Evolutionary conservation across 2,329 filamentous ascomycete genomes (phyloP).

Genomic region (Alternaria alternata): DNA sequence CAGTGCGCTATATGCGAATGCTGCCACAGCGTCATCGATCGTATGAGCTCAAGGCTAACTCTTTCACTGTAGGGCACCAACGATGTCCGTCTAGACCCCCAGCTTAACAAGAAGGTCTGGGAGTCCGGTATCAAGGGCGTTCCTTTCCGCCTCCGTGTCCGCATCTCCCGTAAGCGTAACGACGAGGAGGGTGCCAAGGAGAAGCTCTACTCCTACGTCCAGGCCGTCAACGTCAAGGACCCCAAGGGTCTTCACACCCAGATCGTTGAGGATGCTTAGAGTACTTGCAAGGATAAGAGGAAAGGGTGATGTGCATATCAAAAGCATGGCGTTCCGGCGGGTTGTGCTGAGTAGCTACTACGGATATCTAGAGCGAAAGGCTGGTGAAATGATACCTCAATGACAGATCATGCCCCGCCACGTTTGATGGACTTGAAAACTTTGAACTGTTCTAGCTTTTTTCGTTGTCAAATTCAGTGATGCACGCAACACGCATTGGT

Average conservation of each 20-base stretch:
- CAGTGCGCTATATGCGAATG: neutral
- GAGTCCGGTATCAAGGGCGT: conserved; percentile 99
- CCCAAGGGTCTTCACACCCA: conserved; percentile 96
- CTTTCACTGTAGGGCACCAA: conserved; percentile 75
- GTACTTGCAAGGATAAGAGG: conserved; percentile 16
- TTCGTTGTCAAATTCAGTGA: neutral
- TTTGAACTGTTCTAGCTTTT: neutral
- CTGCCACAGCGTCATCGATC: neutral
- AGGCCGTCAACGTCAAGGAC: conserved; percentile 99
- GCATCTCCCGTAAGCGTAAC: conserved; percentile 99
- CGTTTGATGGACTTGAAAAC: conserved; percentile 16
- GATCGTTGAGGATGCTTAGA: conserved; percentile 75
- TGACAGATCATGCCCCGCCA: conserved; percentile 46
- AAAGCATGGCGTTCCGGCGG: conserved; percentile 49
- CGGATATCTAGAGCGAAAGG: conserved; percentile 41
- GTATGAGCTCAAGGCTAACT: conserved; percentile 22
- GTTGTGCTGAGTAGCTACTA: conserved; percentile 44
- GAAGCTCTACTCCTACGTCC: conserved; percentile 99
- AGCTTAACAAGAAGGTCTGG: conserved; percentile 99
- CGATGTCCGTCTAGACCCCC: conserved; percentile 97
- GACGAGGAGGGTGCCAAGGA: conserved; percentile 99
- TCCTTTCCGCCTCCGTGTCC: conserved; percentile 94
- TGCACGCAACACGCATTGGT: neutral
- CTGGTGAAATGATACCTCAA: conserved; percentile 48
- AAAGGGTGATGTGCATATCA: conserved; percentile 39